Conservation (phyloP, 768 basidiomycete species). For the Hericium erinaceus region DNA sequence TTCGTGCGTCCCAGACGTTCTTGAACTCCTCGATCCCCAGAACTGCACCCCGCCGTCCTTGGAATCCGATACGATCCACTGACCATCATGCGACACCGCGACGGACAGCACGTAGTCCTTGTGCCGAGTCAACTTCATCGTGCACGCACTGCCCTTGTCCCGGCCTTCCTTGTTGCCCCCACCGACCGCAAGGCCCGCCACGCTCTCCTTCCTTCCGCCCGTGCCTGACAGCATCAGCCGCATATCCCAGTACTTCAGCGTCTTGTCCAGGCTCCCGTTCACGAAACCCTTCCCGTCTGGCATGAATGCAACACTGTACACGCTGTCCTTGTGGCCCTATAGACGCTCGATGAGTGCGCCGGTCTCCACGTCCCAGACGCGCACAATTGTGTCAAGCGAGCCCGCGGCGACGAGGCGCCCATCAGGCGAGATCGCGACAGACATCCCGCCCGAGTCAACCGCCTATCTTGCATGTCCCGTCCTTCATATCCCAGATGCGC, state of each 20-base stretch:
- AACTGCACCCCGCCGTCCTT: constrained; percentile 97
- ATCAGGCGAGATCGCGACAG: constrained; percentile 50
- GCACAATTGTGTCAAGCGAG: constrained; percentile 51
- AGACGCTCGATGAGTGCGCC: constrained; percentile 50
- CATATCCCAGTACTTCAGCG: constrained; percentile 55
- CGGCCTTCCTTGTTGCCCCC: constrained; percentile 31
- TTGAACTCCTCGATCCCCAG: too few relatives aligned
- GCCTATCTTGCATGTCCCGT: constrained; percentile 33
- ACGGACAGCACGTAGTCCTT: constrained; percentile 75
- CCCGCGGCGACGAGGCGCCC: constrained; percentile 54
- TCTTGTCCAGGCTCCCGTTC: constrained; percentile 73
- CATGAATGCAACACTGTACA: constrained; percentile 76
- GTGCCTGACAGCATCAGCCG: constrained; percentile 24
- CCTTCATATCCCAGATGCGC: constrained; percentile 51
- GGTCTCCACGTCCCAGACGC: constrained; percentile 60
- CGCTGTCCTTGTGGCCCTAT: constrained; percentile 50
- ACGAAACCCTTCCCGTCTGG: constrained; percentile 85
- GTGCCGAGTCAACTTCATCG: constrained; percentile 84
- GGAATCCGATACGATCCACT: constrained; percentile 90
- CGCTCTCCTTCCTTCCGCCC: constrained; percentile 21
- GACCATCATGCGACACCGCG: constrained; percentile 85
- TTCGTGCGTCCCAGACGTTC: too few relatives aligned
- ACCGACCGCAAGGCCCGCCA: constrained; percentile 10
- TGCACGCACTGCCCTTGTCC: constrained; percentile 46
- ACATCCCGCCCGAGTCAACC: constrained; percentile 54